Evolutionary conservation across 169 alveolate genomes (phyloP).

Genomic region (Neospora caninum): DNA sequence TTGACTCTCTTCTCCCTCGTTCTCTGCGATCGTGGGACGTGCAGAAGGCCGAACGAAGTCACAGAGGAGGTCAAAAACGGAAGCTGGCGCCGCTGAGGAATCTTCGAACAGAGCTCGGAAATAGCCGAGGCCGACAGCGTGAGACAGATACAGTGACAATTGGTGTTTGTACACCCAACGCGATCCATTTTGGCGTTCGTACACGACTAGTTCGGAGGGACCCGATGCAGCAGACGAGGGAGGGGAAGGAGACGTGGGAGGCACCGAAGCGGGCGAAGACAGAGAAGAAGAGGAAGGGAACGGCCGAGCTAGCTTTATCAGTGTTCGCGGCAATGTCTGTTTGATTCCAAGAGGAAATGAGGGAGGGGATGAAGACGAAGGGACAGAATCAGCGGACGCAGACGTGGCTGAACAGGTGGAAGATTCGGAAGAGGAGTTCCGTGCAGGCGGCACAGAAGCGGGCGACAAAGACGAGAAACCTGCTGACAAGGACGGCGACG

Average conservation of each 20-base stretch:
- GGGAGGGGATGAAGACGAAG: neutral
- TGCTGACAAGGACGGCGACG: neutral
- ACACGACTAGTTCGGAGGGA: neutral
- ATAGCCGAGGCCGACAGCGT: neutral
- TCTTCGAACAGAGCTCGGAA: neutral
- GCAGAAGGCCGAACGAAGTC: neutral
- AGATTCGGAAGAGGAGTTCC: neutral
- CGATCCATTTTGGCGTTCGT: neutral
- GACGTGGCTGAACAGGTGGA: neutral
- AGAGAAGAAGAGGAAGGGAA: neutral
- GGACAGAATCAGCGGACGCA: neutral
- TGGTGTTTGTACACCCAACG: neutral
- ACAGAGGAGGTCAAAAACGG: neutral
- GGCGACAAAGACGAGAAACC: neutral
- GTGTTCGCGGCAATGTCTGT: neutral
- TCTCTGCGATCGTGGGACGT: neutral
- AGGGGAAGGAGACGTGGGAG: neutral
- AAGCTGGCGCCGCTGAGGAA: neutral
- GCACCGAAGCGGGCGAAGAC: too few relatives aligned
- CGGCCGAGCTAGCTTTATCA: neutral
- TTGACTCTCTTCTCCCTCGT: neutral
- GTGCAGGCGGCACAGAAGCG: neutral
- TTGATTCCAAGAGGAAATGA: neutral
- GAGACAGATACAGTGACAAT: neutral
- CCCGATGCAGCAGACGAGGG: neutral